Evolutionary conservation across 2,329 filamentous ascomycete species (phyloP).

Genomic region (Colletotrichum magnum): DNA sequence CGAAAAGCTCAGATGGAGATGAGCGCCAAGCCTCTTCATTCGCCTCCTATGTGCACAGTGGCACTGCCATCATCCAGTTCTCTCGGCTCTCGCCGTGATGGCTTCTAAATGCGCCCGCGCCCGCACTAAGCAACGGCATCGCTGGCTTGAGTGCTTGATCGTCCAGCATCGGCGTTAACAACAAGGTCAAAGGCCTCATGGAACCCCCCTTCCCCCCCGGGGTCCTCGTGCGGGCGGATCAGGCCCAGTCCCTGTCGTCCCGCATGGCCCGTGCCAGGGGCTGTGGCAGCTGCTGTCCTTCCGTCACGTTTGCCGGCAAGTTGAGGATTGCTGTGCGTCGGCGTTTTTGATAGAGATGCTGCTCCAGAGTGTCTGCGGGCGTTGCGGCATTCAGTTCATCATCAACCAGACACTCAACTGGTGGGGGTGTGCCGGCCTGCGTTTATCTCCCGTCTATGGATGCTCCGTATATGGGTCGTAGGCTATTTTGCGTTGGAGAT

Average conservation of each 20-base stretch:
- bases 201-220: neutral
- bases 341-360: constrained; percentile 14
- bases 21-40: neutral
- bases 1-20: constrained; percentile 12
- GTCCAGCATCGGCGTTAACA: no score
- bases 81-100: constrained; percentile 1
- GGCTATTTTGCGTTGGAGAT: constrained; percentile 4
- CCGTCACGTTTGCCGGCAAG: neutral
- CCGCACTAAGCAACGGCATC: constrained; percentile 21
- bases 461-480: neutral
- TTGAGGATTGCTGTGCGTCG: constrained; percentile 6
- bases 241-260: constrained; percentile 29
- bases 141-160: no score
- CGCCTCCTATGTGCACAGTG: neutral
- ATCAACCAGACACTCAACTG: neutral
- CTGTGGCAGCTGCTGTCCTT: neutral
- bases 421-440: no score
- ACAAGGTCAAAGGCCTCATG: no score
- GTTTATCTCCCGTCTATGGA: no score
- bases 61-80: neutral
- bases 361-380: constrained; percentile 13
- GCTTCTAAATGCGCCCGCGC: constrained; percentile 31
- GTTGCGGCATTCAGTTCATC: neutral
- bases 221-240: constrained; percentile 17
- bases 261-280: constrained; percentile 31